Evolutionary conservation across 129 eudicot genomes (phyloP).

Genomic region (Pittosporum tobira): DNA sequence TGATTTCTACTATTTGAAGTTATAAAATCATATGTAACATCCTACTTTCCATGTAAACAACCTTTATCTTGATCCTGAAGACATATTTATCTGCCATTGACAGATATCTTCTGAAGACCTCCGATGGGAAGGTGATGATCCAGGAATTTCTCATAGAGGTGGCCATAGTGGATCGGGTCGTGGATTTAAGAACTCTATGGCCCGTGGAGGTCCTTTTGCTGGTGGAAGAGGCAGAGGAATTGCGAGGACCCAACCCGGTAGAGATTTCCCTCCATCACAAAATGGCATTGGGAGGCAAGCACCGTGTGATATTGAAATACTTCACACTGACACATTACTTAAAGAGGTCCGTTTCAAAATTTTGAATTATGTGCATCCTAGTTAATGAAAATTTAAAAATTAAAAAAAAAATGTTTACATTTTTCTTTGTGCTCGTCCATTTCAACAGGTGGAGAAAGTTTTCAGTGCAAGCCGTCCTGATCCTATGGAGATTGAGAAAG

Average conservation of each 20-base stretch:
- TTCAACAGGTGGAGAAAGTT: slow-evolving; percentile 65
- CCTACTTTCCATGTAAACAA: no score
- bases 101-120: slow-evolving; percentile 74
- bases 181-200: slow-evolving; percentile 40
- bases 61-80: neutral
- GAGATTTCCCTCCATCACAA: slow-evolving; percentile 35
- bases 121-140: slow-evolving; percentile 76
- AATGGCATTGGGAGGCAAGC: slow-evolving; percentile 58
- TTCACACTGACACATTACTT: slow-evolving; percentile 77
- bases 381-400: no score
- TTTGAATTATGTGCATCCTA: neutral
- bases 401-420: neutral
- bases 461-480: slow-evolving; percentile 50
- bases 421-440: neutral
- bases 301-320: slow-evolving; percentile 53
- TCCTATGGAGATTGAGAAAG: slow-evolving; percentile 59
- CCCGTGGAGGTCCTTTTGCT: slow-evolving; percentile 45
- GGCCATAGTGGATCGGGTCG: slow-evolving; percentile 50
- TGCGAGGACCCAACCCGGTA: slow-evolving; percentile 43
- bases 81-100: neutral
- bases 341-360: slow-evolving; percentile 56
- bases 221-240: slow-evolving; percentile 70
- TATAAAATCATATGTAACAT: no score
- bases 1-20: no score
- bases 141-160: slow-evolving; percentile 48